Evolutionary conservation across 257 asterid species (phyloP), one percentile per base, ranked within the genome.

Genomic region (Leonotis leonurus): DNA sequence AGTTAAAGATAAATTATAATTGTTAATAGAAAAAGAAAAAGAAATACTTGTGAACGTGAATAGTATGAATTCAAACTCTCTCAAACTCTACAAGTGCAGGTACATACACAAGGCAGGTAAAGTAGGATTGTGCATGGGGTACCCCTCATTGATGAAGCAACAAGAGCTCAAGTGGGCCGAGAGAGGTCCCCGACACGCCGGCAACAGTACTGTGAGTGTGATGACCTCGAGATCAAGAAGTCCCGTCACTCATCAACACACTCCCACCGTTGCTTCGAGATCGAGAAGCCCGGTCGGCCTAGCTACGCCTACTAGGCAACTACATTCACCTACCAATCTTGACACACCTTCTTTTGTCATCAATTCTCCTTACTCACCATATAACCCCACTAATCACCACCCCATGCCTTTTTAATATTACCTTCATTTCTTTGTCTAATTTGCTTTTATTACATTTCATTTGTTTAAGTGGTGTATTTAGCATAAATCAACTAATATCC

Each of bases 101-200:
- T 88, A 88, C 71, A 88, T 85, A 41, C 60, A 75, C 13, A 77
- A 27, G 65, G 96, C 96, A 13, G 96, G 95, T 25, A 55, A 60
- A 16, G 35, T 78, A 0, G 92, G 93, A 7, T 88, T 90, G 36
- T 88, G 92, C 63, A 70, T 79, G 81, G 86, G 88, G n/a, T 88
- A 83, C 54, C 56, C 83, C 0, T 81, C 83, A 1, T 30, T 25
- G 8, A 82, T 80, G 67, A 88, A 83, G 64, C 96, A 80, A 46
- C 92, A 88, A 53, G 96, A 88, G 70, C 81, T 88, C 17, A 77
- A 69, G 75, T 88, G 96, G 95, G 95, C 88, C 5, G 96, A 88
- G 79, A 85, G 73, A 60, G 95, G 96, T 14, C 78, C 95, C 1
- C 75, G 85, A 68, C 50, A 59, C 46, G 72, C 76, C 10, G 71